phyloP scores from a whole-genome alignment of 1,284 basidiomycete genomes.

The Malassezia obtusa region DNA sequence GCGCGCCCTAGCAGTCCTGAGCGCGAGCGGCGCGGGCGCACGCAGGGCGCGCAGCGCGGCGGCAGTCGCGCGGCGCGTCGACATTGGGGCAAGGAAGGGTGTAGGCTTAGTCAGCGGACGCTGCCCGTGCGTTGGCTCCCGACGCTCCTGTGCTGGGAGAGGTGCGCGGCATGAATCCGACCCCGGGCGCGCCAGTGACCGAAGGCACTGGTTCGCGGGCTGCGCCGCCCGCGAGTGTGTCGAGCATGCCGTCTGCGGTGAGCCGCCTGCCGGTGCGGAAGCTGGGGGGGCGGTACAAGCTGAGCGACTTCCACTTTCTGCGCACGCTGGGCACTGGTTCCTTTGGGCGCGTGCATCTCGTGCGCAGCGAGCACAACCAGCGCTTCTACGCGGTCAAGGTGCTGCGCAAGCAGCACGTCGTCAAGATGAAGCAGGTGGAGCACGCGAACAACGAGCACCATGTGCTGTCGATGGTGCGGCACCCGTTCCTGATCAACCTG shows the following conservation, averaged over 20 bases:
- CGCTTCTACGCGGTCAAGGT: slow-evolving; percentile 48
- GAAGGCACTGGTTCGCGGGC: background rate
- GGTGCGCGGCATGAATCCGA: slow-evolving; percentile 4
- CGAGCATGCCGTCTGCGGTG: background rate
- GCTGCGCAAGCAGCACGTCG: slow-evolving; percentile 63
- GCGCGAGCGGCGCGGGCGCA: background rate
- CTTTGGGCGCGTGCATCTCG: slow-evolving; percentile 45
- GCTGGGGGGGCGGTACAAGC: slow-evolving; percentile 41
- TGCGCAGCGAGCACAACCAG: slow-evolving; percentile 38
- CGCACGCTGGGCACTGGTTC: slow-evolving; percentile 44
- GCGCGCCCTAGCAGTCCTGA: no score
- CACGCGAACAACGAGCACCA: slow-evolving; percentile 92
- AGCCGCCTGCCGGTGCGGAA: slow-evolving; percentile 18
- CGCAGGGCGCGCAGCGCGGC: background rate
- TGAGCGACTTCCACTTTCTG: slow-evolving; percentile 39
- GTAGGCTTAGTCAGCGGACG: background rate
- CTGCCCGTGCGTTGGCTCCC: background rate
- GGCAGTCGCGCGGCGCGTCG: background rate
- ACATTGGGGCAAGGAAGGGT: background rate
- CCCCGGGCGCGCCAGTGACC: background rate
- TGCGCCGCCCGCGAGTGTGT: background rate
- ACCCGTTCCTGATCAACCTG: slow-evolving; percentile 93
- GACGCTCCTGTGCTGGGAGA: background rate
- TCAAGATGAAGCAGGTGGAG: slow-evolving; percentile 90
- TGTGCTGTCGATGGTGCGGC: slow-evolving; percentile 78